A percentile compares a stretch with the other conserved stretches of the same genome.
Evolutionary conservation across 23 red algal species (phyloP).

Genomic region (Gracilariopsis chorda): DNA sequence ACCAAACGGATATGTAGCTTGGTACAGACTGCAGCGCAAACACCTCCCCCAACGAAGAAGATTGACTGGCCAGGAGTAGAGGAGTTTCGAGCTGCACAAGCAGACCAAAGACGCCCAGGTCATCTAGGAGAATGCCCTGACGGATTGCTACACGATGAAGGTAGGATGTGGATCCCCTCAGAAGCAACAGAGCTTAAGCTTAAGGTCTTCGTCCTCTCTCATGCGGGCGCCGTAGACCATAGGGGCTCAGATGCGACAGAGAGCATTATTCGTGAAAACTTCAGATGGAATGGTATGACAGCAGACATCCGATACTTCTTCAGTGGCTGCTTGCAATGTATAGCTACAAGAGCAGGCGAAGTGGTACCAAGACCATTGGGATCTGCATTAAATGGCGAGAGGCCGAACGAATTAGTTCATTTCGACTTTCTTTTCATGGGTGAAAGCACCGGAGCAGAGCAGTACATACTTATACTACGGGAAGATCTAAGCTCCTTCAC

Average conservation of each 20-base stretch:
- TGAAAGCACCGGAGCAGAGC: not conserved
- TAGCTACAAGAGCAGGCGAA: not conserved
- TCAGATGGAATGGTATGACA: constrained; percentile 14
- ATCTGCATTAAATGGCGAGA: not conserved
- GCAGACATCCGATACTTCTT: constrained; percentile 18
- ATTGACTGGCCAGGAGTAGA: constrained; percentile 11
- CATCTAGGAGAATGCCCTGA: not conserved
- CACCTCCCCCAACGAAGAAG: not conserved
- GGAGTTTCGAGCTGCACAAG: not conserved
- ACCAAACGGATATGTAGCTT: not conserved
- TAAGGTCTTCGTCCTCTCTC: not conserved
- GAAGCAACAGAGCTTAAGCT: constrained; percentile 20
- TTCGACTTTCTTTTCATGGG: constrained; percentile 34
- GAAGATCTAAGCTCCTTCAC: constrained; percentile 13
- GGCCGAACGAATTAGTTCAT: constrained; percentile 41
- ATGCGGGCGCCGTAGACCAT: constrained; percentile 6
- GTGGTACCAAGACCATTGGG: constrained; percentile 7
- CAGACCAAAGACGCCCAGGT: not conserved
- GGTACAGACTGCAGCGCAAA: not conserved
- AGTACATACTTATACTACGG: not conserved
- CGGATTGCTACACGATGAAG: not conserved
- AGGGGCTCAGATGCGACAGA: not conserved
- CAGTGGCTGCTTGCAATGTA: constrained; percentile 14
- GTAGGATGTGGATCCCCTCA: not conserved
- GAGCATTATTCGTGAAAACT: not conserved